Evolutionary conservation across 208 protist genomes (phyloP).

Genomic region (Wallacemonas sp.): DNA sequence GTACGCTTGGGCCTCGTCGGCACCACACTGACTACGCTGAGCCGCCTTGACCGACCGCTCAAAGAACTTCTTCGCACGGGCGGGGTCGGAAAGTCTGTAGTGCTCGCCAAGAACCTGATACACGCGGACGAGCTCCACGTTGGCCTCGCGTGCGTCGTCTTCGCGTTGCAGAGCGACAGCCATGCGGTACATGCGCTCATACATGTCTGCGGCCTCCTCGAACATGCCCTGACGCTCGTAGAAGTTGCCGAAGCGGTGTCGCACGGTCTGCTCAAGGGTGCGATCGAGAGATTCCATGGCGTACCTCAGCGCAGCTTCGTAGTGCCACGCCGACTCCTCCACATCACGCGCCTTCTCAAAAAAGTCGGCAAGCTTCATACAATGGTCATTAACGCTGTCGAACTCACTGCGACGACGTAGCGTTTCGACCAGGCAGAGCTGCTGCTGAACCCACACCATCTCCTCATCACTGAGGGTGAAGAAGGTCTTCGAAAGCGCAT

Average conservation of each 20-base stretch:
- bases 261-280: constrained; percentile 62
- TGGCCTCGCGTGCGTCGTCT: constrained; percentile 40
- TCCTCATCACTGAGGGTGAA: constrained; percentile 72
- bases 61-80: constrained; percentile 48
- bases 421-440: constrained; percentile 72
- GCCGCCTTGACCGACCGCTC: constrained; percentile 48
- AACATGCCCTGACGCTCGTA: constrained; percentile 64
- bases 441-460: constrained; percentile 80
- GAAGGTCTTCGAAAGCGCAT: constrained; percentile 70
- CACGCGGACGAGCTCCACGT: constrained; percentile 59
- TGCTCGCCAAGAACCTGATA: constrained; percentile 60
- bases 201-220: constrained; percentile 53
- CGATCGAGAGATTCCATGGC: constrained; percentile 75
- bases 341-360: constrained; percentile 81
- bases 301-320: constrained; percentile 67
- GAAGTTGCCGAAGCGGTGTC: constrained; percentile 50
- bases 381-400: constrained; percentile 55
- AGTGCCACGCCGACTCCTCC: constrained; percentile 72
- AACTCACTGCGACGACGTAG: constrained; percentile 87
- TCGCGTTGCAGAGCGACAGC: constrained; percentile 59
- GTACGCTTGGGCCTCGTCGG: constrained; percentile 62
- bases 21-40: constrained; percentile 28
- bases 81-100: constrained; percentile 16
- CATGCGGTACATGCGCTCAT: constrained; percentile 65
- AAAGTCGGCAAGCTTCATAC: constrained; percentile 71